Evolutionary conservation across 2,329 filamentous ascomycete genomes (phyloP).

Genomic region (Alternaria longipes): DNA sequence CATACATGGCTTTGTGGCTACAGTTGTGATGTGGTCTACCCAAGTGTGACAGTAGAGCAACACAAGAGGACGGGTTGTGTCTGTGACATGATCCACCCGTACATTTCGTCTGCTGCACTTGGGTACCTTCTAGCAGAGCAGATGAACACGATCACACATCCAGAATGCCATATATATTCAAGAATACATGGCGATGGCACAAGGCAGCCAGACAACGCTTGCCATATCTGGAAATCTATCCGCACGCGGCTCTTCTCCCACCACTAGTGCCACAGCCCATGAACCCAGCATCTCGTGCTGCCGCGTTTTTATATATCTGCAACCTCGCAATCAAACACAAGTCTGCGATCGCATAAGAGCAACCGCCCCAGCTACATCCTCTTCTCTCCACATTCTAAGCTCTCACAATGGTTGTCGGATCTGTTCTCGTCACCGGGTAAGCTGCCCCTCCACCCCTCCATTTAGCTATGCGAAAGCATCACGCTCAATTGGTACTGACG

Average conservation of each 20-base stretch:
- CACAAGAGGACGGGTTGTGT: background rate
- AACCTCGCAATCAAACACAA: slow-evolving; percentile 20
- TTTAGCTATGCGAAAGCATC: slow-evolving; percentile 7
- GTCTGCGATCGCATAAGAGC: slow-evolving; percentile 1
- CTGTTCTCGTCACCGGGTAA: slow-evolving; percentile 92
- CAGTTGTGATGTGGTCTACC: background rate
- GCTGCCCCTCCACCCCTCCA: slow-evolving; percentile 44
- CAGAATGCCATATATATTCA: background rate
- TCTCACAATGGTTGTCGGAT: slow-evolving; percentile 76
- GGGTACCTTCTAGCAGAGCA: background rate
- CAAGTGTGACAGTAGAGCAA: background rate
- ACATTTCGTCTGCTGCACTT: background rate
- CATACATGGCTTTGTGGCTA: background rate
- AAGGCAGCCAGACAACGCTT: background rate
- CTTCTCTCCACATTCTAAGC: background rate
- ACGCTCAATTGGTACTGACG: slow-evolving; percentile 16
- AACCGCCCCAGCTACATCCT: background rate
- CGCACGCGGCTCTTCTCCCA: slow-evolving; percentile 19
- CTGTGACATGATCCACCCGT: background rate
- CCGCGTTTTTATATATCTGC: slow-evolving; percentile 30
- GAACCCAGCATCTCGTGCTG: slow-evolving; percentile 25
- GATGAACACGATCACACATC: background rate
- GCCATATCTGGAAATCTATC: slow-evolving; percentile 28
- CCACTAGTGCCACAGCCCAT: slow-evolving; percentile 24
- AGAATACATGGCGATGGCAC: background rate